These are phyloP conservation scores for Phytopythium delawarense DNA, from an alignment of 352 stramenopile genomes.

Conservation along the genomic window DNA sequence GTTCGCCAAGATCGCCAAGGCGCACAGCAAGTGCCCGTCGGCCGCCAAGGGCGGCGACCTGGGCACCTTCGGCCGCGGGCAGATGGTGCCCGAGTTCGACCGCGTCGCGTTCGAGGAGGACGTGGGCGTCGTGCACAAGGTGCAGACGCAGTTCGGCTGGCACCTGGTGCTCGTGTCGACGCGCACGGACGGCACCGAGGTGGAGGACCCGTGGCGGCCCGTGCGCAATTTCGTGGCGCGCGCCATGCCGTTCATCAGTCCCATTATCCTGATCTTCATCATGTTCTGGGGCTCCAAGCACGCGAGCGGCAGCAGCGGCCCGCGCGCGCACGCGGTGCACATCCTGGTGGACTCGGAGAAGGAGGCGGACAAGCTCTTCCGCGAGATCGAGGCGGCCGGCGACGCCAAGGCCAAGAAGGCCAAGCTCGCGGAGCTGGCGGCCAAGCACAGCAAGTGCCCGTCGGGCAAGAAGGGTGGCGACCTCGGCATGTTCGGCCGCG, in stretches of 20 bases:
- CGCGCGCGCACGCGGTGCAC: slow-evolving; percentile 48
- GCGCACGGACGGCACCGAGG: slow-evolving; percentile 38
- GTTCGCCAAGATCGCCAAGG: slow-evolving; percentile 65
- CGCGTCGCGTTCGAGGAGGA: slow-evolving; percentile 65
- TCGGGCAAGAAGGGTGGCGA: slow-evolving; percentile 59
- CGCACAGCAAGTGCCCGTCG: slow-evolving; percentile 70
- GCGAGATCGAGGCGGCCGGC: slow-evolving; percentile 49
- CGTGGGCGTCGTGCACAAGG: slow-evolving; percentile 74
- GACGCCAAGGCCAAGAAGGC: slow-evolving; percentile 25
- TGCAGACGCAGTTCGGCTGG: slow-evolving; percentile 79
- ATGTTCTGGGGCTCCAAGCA: slow-evolving; percentile 33
- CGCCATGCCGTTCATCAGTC: slow-evolving; percentile 46
- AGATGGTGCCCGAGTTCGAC: slow-evolving; percentile 80
- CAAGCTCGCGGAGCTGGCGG: slow-evolving; percentile 52
- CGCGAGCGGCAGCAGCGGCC: slow-evolving; percentile 12
- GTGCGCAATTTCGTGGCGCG: slow-evolving; percentile 33
- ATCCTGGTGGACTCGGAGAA: slow-evolving; percentile 58
- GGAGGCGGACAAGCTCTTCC: slow-evolving; percentile 47
- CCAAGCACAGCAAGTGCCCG: slow-evolving; percentile 47
- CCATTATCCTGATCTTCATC: slow-evolving; percentile 47
- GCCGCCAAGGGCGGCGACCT: slow-evolving; percentile 62
- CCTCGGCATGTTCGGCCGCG: slow-evolving; percentile 61
- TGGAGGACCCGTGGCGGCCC: slow-evolving; percentile 28
- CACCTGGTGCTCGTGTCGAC: slow-evolving; percentile 58
- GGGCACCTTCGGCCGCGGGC: slow-evolving; percentile 59